Evolutionary conservation across 331 rosid species (phyloP).

Genomic region (Telfairia occidentalis): DNA sequence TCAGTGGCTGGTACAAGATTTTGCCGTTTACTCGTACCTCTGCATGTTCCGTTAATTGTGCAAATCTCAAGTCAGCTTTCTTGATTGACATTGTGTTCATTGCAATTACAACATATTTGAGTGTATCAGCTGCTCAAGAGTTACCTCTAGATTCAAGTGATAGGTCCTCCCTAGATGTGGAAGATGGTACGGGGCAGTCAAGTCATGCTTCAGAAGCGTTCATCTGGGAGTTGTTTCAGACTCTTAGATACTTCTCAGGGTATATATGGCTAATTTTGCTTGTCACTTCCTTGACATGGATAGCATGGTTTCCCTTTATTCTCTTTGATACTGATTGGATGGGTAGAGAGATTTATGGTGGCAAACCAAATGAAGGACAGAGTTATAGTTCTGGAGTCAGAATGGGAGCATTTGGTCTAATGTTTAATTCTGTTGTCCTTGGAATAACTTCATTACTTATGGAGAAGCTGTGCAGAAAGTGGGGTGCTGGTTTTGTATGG

Average conservation of each 20-base stretch:
- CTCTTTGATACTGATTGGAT: slow-evolving; percentile 89
- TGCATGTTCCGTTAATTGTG: slow-evolving; percentile 60
- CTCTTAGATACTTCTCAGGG: slow-evolving; percentile 56
- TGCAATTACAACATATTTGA: slow-evolving; percentile 42
- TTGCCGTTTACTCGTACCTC: slow-evolving; percentile 51
- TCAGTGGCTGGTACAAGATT: slow-evolving; percentile 68
- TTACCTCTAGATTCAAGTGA: slow-evolving; percentile 33
- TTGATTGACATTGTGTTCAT: slow-evolving; percentile 46
- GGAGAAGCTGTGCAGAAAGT: slow-evolving; percentile 71
- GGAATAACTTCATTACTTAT: slow-evolving; percentile 70
- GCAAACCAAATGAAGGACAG: slow-evolving; percentile 48
- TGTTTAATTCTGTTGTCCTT: slow-evolving; percentile 74
- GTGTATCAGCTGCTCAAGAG: slow-evolving; percentile 54
- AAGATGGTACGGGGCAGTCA: slow-evolving; percentile 44
- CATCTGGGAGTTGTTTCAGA: slow-evolving; percentile 70
- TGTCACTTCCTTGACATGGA: slow-evolving; percentile 72
- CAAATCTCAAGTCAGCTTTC: slow-evolving; percentile 92
- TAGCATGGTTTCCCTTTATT: slow-evolving; percentile 85
- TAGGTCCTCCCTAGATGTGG: slow-evolving; percentile 23
- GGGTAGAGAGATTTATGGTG: slow-evolving; percentile 93
- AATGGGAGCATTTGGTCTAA: slow-evolving; percentile 80
- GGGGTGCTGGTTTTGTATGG: slow-evolving; percentile 83
- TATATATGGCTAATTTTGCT: slow-evolving; percentile 56
- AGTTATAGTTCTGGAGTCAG: slow-evolving; percentile 66
- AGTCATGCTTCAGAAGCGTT: slow-evolving; percentile 60